Percentiles rank a stretch among this genome's conserved stretches.
Conservation (phyloP, 1,139 yeast species). For the Eremothecium sinecaudum region DNA sequence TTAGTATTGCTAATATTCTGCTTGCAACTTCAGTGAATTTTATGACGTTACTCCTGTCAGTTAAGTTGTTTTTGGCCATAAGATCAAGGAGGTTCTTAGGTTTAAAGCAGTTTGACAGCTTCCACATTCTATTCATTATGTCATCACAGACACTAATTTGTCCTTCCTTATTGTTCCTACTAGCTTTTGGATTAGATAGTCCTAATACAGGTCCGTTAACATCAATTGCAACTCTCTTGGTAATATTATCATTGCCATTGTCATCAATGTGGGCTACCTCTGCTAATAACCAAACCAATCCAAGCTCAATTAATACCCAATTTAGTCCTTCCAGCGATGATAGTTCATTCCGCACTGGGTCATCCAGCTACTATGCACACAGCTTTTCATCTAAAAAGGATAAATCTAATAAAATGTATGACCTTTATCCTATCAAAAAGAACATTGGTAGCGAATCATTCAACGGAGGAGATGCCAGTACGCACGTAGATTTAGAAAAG, state of each 20-base stretch:
- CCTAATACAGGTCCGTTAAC: conserved; percentile 30
- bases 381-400: not conserved
- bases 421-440: not conserved
- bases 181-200: conserved; percentile 36
- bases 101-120: conserved; percentile 66
- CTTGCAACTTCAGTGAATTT: conserved; percentile 61
- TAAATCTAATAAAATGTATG: not conserved
- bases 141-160: conserved; percentile 70
- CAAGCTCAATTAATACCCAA: conserved; percentile 26
- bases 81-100: conserved; percentile 68
- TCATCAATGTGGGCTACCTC: conserved; percentile 81
- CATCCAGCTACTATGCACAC: not conserved
- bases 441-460: not conserved
- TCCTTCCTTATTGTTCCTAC: conserved; percentile 60
- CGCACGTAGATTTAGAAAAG: conserved; percentile 8
- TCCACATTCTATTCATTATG: conserved; percentile 74
- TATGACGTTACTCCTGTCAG: conserved; percentile 48
- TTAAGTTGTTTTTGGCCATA: conserved; percentile 59
- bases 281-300: conserved; percentile 38
- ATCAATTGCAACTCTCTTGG: conserved; percentile 37
- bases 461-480: not conserved
- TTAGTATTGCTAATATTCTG: conserved; percentile 47
- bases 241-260: conserved; percentile 64
- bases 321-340: conserved; percentile 9
- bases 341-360: not conserved